These are phyloP conservation scores for Pigoraptor vietnamica DNA, from an alignment of 78 protist species.

Conservation along the genomic window DNA sequence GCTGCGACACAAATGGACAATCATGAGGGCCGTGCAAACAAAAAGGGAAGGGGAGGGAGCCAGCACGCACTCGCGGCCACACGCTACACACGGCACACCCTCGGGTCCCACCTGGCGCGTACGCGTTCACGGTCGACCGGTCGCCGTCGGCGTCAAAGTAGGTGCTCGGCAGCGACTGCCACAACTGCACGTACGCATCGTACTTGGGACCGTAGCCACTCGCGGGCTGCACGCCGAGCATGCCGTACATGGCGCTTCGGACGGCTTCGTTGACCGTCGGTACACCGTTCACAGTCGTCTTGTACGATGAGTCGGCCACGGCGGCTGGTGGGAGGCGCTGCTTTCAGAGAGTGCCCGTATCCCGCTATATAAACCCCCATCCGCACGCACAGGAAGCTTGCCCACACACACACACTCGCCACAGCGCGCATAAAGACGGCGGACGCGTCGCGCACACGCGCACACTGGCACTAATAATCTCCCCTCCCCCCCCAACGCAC, in stretches of 20 bases:
- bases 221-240: background rate
- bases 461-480: no score
- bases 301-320: background rate
- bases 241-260: background rate
- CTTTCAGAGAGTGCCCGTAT: no score
- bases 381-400: no score
- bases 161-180: background rate
- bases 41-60: no score
- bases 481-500: no score
- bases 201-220: background rate
- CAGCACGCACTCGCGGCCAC: background rate
- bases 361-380: no score
- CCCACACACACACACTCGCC: background rate
- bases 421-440: background rate
- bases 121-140: background rate
- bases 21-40: no score
- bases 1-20: no score
- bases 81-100: background rate
- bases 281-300: background rate
- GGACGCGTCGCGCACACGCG: no score
- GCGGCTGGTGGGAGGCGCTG: background rate
- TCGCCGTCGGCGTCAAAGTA: background rate
- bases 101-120: background rate
- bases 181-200: background rate
- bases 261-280: background rate